Base-by-base conservation (phyloP, 768 basidiomycete species). In the Kwoniella europaea region DNA sequence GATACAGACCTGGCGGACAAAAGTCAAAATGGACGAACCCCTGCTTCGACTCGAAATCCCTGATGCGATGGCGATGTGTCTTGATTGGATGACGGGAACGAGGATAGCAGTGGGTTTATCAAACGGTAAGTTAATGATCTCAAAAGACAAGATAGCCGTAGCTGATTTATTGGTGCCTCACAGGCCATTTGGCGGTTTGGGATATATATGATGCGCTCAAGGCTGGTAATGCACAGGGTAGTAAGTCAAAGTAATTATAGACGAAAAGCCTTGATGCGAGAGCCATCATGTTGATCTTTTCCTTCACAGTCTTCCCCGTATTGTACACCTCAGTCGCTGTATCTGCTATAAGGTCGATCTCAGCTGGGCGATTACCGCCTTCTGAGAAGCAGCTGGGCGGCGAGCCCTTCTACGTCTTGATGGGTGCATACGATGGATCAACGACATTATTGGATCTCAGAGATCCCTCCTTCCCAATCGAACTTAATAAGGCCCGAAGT, bases 51-150 rank as follows among this genome's bases (percentile, higher is more conserved):
- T 98, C 1, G 89, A 91, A 74, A 84, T 93, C 2, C 89, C 90
- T 65, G 91, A 93, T 54, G 88, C 92, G 0, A 85, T 86, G n/a
- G 91, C 90, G 78, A 91, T 88, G 87, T 87, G 88, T 16, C 86
- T 97, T 64, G 94, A 97, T 74, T 98, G 94, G 94, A 91, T 90
- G 0, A 93, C 92, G 72, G 92, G 92, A 72, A 90, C 91, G 68
- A 76, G 90, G 12, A 82, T 99, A 7, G 93, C 92, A 0, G 88
- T 91, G 13, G 95, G 94, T 0, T 90, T 90, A 29, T 90, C 92
- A 2, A 91, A 92, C 74, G 95, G 96, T 93, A 27, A 65, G 81
- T 65, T n/a, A 16, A 41, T 10, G 27, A 44, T 16, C 15, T 1
- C 59, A 20, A 15, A 61, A 16, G 42, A n/a, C 18, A 15, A 44